Evolutionary conservation across 495 filamentous ascomycete genomes (phyloP), one percentile per base, ranked within the genome.

Genomic region (Aspergillus egyptiacus): DNA sequence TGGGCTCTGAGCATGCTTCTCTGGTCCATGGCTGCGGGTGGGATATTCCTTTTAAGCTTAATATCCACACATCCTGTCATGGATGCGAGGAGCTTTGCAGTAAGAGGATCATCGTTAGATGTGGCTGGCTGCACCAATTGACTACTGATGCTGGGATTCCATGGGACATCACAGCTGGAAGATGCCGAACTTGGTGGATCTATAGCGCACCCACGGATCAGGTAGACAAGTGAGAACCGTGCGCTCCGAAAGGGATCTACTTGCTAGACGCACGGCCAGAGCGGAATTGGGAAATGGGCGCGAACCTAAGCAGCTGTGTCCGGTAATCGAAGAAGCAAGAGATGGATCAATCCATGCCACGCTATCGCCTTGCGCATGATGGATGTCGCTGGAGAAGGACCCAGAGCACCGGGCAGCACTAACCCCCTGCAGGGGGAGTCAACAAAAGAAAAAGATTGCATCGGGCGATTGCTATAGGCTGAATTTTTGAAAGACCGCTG

Each of bases 111-210:
- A 69, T 63, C 57, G 34, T 53, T 18, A 46, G 50, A 25, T 56
- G 63, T 60, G 56, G 55, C 50, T 46, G 58, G 60, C 59, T 63
- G 59, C 54, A 54, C 59, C 59, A 64, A 67, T 64, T 42, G 59
- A 59, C 17, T 33, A 51, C 42, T 50, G 55, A 51, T 56, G 50
- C 56, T 50, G 31, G 51, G 48, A 40, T 44, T 40, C 22, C 22
- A 56, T 41, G 45, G 62, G 47, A 58, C 48, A 62, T 62, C 53
- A 59, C 57, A 56, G 55, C 61, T 50, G 51, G 61, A 54, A 57
- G 46, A 62, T 56, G 57, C 51, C 56, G 57, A 35, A 44, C 23
- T 27, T 31, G 56, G 52, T 59, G 60, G 64, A 65, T 50, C 58
- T 53, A 47, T 50, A 55, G 49, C 15, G 31, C 36, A 51, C 38